phyloP scores from a whole-genome alignment of 192 early-diverging fungal species.

The Phlyctochytrium planicorne region DNA sequence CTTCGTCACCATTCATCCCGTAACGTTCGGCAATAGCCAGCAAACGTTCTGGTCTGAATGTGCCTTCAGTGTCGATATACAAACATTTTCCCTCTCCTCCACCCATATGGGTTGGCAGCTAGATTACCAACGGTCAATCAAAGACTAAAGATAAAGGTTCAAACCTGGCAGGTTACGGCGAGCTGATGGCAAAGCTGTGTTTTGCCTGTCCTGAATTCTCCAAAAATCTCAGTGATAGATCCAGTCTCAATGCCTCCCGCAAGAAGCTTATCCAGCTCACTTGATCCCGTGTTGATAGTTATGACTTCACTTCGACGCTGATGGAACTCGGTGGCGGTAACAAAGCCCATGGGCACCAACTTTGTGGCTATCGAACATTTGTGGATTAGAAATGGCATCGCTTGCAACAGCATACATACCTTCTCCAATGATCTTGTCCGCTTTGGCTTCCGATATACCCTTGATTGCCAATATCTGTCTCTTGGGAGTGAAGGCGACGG shows the following conservation, averaged over 20 bases:
- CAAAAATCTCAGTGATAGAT: conserved; percentile 96
- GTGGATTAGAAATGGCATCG: conserved; percentile 17
- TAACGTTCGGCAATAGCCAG: conserved; percentile 81
- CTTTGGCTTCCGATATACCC: conserved; percentile 93
- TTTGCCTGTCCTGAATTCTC: conserved; percentile 98
- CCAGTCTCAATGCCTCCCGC: conserved; percentile 97
- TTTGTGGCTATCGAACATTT: conserved; percentile 70
- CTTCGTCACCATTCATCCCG: conserved; percentile 78
- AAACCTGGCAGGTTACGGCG: conserved; percentile 91
- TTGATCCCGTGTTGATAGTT: conserved; percentile 85
- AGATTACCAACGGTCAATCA: background rate
- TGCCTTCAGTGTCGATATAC: conserved; percentile 97
- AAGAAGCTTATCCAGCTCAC: conserved; percentile 86
- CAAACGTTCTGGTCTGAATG: conserved; percentile 89
- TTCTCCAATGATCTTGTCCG: conserved; percentile 90
- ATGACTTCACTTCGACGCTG: conserved; percentile 76
- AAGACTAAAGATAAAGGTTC: background rate
- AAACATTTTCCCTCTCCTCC: conserved; percentile 94
- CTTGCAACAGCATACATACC: conserved; percentile 43
- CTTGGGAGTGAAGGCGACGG: conserved; percentile 89
- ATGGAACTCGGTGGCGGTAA: conserved; percentile 90
- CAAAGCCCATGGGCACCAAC: conserved; percentile 92
- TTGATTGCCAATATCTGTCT: conserved; percentile 85
- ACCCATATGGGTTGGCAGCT: conserved; percentile 78
- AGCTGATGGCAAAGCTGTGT: conserved; percentile 95